Base-by-base conservation (phyloP, 352 stramenopile species). In the Globisporangium uncinulatum region DNA sequence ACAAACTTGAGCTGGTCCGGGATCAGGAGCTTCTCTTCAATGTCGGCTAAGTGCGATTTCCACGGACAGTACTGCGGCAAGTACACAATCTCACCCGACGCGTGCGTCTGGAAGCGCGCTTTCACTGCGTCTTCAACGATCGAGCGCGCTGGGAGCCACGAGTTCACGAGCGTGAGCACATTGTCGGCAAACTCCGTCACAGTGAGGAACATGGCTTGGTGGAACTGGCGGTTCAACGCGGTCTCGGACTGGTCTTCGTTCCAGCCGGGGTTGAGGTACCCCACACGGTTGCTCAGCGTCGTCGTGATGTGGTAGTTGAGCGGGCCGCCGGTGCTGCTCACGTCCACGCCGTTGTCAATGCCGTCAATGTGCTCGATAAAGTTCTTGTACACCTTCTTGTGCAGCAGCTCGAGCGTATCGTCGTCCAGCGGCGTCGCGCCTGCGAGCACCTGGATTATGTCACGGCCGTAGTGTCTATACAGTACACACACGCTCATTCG, bases 331-430 rank as follows among this genome's bases (percentile, higher is more conserved):
- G 65, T 70, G 36, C 50, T 73, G 36, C 67, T 69, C 44, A 89
- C 67, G 62, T 99, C 94, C 2, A 99, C 91, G 54, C 97, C 97
- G 57, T 99, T 99, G 81, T 99, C 97, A 62, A 99, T 99, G 39
- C 93, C 97, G 74, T 99, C 97, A 54, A 99, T 95, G 60, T 98
- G 92, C 80, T 99, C 96, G 32, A 99, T 88, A 49, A 99, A 98
- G 53, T 82, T 92, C 69, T 97, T 89, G 81, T 99, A 99, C 19
- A 97, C 83, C 73, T 97, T 96, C 44, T 82, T 76, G 70, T 96
- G 88, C 55, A 97, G 67, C 50, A 92, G 67, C 6, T 97, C 86
- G 24, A 94, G 67, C 51, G 78, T 91, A 9, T 70, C 76, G 21
- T 87, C 77, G 62, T 89, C 77, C 31, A 94, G 65, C 17, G 51